Evolutionary conservation across 106 monocot species (phyloP).

Genomic region (Dendrobium chrysotoxum): DNA sequence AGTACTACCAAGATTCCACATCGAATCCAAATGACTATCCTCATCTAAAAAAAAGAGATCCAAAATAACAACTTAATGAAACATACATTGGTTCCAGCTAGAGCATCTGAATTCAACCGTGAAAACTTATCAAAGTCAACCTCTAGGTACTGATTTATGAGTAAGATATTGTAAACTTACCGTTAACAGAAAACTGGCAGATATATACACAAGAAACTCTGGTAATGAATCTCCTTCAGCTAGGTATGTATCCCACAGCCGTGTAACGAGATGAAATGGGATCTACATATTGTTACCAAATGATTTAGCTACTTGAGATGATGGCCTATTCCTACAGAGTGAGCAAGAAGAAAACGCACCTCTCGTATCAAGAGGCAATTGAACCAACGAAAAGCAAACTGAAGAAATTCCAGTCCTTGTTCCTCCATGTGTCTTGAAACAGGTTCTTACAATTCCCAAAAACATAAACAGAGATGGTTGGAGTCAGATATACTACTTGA

Average conservation of each 20-base stretch:
- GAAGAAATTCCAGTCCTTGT: constrained; percentile 95
- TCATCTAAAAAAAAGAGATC: background rate
- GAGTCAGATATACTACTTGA: background rate
- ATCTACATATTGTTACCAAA: constrained; percentile 36
- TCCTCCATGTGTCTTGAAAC: constrained; percentile 95
- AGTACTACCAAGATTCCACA: background rate
- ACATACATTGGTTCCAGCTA: background rate
- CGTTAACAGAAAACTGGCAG: constrained; percentile 90
- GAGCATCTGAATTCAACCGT: background rate
- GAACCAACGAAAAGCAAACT: constrained; percentile 99
- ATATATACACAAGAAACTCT: constrained; percentile 98
- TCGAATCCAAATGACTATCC: background rate
- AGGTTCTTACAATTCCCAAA: constrained; percentile 46
- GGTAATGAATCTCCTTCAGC: constrained; percentile 96
- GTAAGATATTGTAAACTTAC: constrained; percentile 32
- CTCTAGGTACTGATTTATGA: background rate
- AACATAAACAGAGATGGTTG: background rate
- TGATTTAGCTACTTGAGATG: constrained; percentile 5
- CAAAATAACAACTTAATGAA: background rate
- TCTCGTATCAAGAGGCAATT: constrained; percentile 98
- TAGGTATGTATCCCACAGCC: constrained; percentile 97
- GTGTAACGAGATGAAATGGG: constrained; percentile 87
- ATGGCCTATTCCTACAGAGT: background rate
- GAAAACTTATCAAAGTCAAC: background rate
- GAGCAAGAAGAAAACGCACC: constrained; percentile 32